A percentile compares a stretch with the other conserved stretches of the same genome.
These are phyloP conservation scores for Pseudogymnoascus sp. DNA, from an alignment of 2,329 filamentous ascomycete species.

Conservation along the genomic window DNA sequence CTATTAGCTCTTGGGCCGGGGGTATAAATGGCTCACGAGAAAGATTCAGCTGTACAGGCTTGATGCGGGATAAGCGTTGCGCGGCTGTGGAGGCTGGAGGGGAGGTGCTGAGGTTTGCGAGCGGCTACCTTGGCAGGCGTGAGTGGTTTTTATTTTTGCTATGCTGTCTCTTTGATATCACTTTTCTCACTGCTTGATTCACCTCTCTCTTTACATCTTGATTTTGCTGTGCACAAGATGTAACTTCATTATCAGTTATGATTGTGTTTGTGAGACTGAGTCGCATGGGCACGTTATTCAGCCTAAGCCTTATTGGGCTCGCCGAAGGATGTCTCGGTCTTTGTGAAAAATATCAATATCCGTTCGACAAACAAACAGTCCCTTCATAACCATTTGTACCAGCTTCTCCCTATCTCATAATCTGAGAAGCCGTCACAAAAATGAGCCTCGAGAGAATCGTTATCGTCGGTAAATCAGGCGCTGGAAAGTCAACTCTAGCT, in stretches of 20 bases:
- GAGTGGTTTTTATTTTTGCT: no score
- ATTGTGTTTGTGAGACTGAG: no score
- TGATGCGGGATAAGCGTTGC: neutral
- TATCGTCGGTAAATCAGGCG: conserved; percentile 5
- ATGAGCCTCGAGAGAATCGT: conserved; percentile 3
- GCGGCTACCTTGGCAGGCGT: no score
- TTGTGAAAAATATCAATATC: neutral
- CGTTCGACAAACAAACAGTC: neutral
- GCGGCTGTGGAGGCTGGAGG: neutral
- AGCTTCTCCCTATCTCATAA: neutral
- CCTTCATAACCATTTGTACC: neutral
- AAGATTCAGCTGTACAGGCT: neutral
- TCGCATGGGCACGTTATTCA: conserved; percentile 30
- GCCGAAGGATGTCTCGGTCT: neutral
- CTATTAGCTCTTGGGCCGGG: neutral
- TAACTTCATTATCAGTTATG: no score
- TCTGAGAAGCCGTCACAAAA: neutral
- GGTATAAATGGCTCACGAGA: neutral
- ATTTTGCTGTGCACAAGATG: no score
- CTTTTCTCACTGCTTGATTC: no score
- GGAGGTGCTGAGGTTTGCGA: neutral
- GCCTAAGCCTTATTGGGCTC: conserved; percentile 13
- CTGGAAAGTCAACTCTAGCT: conserved; percentile 6
- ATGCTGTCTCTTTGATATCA: no score
- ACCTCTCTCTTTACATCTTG: no score